phyloP scores from a whole-genome alignment of 305 asterid species.

The Fraxinus velutina region DNA sequence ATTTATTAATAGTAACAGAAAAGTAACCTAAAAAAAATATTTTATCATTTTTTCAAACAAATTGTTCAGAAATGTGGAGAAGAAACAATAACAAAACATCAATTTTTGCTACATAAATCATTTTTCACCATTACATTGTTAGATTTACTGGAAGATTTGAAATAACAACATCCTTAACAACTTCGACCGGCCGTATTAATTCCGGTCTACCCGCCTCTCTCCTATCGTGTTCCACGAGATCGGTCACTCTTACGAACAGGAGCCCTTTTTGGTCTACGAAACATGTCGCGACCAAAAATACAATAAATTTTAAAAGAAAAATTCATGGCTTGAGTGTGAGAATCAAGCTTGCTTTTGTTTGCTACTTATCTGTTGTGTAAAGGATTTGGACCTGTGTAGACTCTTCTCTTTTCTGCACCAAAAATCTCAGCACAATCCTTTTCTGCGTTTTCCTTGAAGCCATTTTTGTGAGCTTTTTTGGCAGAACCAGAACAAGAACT shows the following conservation, averaged over 20 bases:
- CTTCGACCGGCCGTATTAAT: background rate
- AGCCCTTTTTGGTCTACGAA: background rate
- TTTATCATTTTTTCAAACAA: background rate
- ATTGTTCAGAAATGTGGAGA: background rate
- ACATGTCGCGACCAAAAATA: background rate
- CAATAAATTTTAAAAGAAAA: background rate
- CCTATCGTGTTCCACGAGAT: background rate
- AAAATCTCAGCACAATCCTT: constrained; percentile 36
- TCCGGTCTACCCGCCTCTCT: background rate
- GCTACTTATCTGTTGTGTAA: constrained; percentile 79
- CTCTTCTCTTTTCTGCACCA: constrained; percentile 70
- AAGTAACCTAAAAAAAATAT: background rate
- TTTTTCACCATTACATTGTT: background rate
- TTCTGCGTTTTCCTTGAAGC: constrained; percentile 17
- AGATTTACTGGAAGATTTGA: background rate
- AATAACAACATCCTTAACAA: background rate
- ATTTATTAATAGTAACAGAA: constrained; percentile 18
- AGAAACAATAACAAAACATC: background rate
- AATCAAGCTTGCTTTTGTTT: constrained; percentile 18
- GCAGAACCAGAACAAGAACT: constrained; percentile 18
- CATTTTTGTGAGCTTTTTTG: constrained; percentile 18
- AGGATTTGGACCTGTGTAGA: constrained; percentile 84
- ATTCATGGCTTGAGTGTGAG: constrained; percentile 31
- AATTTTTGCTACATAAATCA: background rate
- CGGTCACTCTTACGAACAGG: background rate